Conservation (phyloP, 768 basidiomycete genomes). For the Boletus tomentosulus region DNA sequence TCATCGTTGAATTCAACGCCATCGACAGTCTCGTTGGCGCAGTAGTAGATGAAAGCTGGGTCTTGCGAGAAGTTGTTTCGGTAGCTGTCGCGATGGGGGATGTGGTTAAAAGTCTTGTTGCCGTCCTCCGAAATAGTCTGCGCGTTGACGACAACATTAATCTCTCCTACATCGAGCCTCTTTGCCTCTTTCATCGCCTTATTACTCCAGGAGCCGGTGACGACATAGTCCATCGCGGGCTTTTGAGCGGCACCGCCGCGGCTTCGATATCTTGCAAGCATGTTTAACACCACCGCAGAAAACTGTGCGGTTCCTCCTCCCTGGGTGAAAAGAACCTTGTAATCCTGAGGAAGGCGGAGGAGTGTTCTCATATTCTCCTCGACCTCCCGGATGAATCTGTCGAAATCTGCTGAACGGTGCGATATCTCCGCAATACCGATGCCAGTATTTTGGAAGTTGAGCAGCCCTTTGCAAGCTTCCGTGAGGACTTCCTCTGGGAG, state of each 20-base stretch:
- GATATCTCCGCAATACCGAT: constrained; percentile 97
- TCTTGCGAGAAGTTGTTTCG: constrained; percentile 58
- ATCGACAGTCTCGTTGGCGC: constrained; percentile 98
- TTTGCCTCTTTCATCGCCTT: constrained; percentile 82
- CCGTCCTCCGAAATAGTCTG: constrained; percentile 54
- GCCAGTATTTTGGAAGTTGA: constrained; percentile 87
- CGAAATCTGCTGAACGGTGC: constrained; percentile 90
- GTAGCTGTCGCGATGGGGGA: constrained; percentile 74
- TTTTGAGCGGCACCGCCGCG: constrained; percentile 55
- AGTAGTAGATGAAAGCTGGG: constrained; percentile 93
- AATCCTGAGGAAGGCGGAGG: constrained; percentile 77
- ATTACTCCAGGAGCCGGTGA: constrained; percentile 91
- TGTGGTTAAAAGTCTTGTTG: constrained; percentile 69
- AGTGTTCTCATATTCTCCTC: constrained; percentile 68
- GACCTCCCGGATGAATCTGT: constrained; percentile 56
- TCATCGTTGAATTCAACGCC: constrained; percentile 82
- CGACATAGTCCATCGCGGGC: constrained; percentile 76
- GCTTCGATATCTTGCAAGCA: constrained; percentile 81
- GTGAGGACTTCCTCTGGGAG: constrained; percentile 83
- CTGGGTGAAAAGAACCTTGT: constrained; percentile 88
- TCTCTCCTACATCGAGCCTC: constrained; percentile 54
- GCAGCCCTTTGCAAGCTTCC: constrained; percentile 77
- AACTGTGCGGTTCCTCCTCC: constrained; percentile 94
- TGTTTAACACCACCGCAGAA: constrained; percentile 86
- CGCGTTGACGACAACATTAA: constrained; percentile 71